Conservation (phyloP, 306 rosid genomes). For the Gastrolobium bilobum region DNA sequence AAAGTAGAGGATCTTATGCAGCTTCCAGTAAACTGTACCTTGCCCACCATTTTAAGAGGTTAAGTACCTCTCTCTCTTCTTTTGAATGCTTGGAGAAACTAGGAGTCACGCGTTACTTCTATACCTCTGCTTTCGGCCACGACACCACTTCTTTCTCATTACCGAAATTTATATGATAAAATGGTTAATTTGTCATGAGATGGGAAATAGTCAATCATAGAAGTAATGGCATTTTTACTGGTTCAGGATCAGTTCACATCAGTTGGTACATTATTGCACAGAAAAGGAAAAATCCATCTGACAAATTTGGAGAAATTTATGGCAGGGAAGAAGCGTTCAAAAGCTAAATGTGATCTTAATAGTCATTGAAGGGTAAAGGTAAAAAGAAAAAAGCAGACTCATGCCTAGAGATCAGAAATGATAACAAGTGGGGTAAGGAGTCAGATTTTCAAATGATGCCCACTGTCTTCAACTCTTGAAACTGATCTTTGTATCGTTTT, state of each 20-base stretch:
- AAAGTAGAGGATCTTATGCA: background rate
- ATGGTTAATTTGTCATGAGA: slow-evolving; percentile 9
- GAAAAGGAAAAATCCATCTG: background rate
- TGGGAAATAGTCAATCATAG: slow-evolving; percentile 8
- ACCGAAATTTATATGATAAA: slow-evolving; percentile 14
- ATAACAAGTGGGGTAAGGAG: slow-evolving; percentile 41
- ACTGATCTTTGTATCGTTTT: slow-evolving; percentile 33
- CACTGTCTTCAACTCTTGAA: slow-evolving; percentile 41
- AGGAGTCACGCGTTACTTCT: no score
- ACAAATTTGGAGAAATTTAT: background rate
- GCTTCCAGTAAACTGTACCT: slow-evolving; percentile 11
- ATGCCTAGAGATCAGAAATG: slow-evolving; percentile 18
- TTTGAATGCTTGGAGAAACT: background rate
- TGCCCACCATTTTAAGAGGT: slow-evolving; percentile 11
- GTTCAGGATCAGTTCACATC: slow-evolving; percentile 6
- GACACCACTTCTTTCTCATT: slow-evolving; percentile 24
- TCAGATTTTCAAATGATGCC: slow-evolving; percentile 44
- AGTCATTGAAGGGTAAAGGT: background rate
- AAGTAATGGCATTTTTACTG: background rate
- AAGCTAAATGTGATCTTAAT: slow-evolving; percentile 11
- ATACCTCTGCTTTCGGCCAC: background rate
- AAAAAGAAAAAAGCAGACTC: background rate
- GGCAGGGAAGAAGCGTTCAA: slow-evolving; percentile 1
- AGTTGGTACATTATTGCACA: slow-evolving; percentile 15
- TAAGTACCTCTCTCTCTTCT: background rate